Percentiles rank a stretch among this genome's conserved stretches.
Conservation (phyloP, 192 early-diverging fungal species). For the Chytriomyces confervae region DNA sequence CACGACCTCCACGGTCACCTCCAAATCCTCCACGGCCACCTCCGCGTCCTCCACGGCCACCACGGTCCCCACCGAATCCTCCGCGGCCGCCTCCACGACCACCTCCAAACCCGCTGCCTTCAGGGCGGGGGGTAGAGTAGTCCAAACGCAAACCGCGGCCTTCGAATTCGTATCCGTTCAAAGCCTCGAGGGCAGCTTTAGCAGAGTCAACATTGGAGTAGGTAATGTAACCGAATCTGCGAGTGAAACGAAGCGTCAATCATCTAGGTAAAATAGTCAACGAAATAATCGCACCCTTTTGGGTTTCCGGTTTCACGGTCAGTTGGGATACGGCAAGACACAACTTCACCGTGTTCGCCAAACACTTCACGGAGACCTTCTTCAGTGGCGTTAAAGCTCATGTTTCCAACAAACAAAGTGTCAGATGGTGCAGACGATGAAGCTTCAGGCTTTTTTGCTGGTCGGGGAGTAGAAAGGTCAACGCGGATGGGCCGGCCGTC, state of each 20-base stretch:
- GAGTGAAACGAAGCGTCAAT: background rate
- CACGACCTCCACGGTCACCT: constrained; percentile 52
- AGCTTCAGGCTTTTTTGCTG: constrained; percentile 51
- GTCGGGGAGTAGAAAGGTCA: constrained; percentile 65
- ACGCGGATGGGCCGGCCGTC: constrained; percentile 84
- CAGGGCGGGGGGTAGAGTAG: constrained; percentile 64
- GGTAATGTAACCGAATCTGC: constrained; percentile 58
- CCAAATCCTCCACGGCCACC: constrained; percentile 61
- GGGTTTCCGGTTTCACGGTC: constrained; percentile 72
- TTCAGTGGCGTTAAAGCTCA: constrained; percentile 72
- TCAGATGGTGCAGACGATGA: constrained; percentile 60
- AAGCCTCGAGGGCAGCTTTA: constrained; percentile 65
- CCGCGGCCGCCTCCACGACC: constrained; percentile 48
- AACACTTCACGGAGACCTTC: constrained; percentile 63
- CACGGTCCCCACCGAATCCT: constrained; percentile 54
- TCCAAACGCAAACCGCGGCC: constrained; percentile 88
- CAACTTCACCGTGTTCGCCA: constrained; percentile 64
- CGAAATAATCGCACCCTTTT: constrained; percentile 58
- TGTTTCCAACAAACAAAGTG: constrained; percentile 85
- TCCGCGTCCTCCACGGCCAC: constrained; percentile 54
- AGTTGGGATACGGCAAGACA: constrained; percentile 72
- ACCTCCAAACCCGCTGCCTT: constrained; percentile 43
- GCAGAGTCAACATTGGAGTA: constrained; percentile 52
- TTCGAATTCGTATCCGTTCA: constrained; percentile 76
- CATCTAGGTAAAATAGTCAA: background rate